Percentiles rank a stretch among this genome's conserved stretches.
Conservation (phyloP, 352 stramenopile species). For the Phytophthora hybrid region DNA sequence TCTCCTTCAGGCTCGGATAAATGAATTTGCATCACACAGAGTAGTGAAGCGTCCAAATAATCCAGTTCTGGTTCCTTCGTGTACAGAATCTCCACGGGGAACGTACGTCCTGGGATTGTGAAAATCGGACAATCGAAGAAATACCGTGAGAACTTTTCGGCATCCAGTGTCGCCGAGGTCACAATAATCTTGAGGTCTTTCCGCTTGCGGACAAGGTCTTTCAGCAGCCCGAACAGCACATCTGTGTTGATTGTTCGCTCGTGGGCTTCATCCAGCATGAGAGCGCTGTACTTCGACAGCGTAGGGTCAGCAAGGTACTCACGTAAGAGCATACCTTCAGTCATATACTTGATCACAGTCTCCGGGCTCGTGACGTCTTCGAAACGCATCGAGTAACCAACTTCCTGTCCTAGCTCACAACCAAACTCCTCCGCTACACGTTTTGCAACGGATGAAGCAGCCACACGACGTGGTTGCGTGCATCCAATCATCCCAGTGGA, state of each 20-base stretch:
- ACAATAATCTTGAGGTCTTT: slow-evolving; percentile 93
- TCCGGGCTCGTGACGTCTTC: slow-evolving; percentile 87
- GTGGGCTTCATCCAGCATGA: slow-evolving; percentile 99
- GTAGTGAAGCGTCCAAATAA: slow-evolving; percentile 98
- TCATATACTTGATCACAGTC: slow-evolving; percentile 99
- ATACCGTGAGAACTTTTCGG: slow-evolving; percentile 98
- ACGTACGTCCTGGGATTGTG: slow-evolving; percentile 98
- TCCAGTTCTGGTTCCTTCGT: slow-evolving; percentile 98
- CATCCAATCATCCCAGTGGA: slow-evolving; percentile 97
- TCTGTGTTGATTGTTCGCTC: slow-evolving; percentile 99
- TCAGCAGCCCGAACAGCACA: slow-evolving; percentile 97
- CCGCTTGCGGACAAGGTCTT: slow-evolving; percentile 86
- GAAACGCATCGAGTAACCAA: slow-evolving; percentile 94
- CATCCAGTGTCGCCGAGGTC: slow-evolving; percentile 96
- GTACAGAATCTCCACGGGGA: slow-evolving; percentile 98
- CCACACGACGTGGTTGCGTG: slow-evolving; percentile 98
- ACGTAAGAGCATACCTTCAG: slow-evolving; percentile 99
- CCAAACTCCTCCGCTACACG: slow-evolving; percentile 98
- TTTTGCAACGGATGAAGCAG: slow-evolving; percentile 97
- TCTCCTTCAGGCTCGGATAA: slow-evolving; percentile 97
- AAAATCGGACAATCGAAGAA: slow-evolving; percentile 99
- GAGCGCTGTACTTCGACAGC: slow-evolving; percentile 93
- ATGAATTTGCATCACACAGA: slow-evolving; percentile 99
- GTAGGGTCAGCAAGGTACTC: slow-evolving; percentile 98
- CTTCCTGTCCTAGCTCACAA: slow-evolving; percentile 93